Conservation (phyloP, 23 red algal genomes). For the Pyropia haitanensis region DNA sequence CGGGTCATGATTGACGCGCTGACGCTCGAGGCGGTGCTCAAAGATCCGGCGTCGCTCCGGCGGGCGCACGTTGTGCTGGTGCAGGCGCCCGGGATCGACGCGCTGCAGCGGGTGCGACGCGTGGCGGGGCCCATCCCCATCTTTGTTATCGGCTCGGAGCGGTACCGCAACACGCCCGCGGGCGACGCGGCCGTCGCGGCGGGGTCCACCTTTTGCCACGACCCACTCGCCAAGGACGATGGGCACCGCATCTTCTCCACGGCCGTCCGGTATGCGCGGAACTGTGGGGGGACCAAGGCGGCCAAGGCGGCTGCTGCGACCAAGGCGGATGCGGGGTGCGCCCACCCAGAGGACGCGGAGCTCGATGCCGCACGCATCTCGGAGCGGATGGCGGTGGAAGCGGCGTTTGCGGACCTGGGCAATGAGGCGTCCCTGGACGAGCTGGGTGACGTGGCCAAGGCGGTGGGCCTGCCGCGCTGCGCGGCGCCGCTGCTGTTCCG, state of each 20-base stretch:
- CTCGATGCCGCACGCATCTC: slow-evolving; percentile 1
- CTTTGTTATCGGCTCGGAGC: slow-evolving; percentile 28
- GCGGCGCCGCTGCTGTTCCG: slow-evolving; percentile 34
- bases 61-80: slow-evolving; percentile 24
- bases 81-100: slow-evolving; percentile 35
- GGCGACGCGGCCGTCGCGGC: slow-evolving; percentile 5
- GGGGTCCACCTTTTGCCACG: slow-evolving; percentile 23
- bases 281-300: slow-evolving; percentile 13
- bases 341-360: slow-evolving; percentile 23
- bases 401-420: slow-evolving; percentile 35
- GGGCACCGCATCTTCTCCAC: slow-evolving; percentile 13
- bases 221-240: slow-evolving; percentile 15
- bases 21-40: slow-evolving; percentile 10
- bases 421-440: slow-evolving; percentile 24
- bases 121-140: slow-evolving; percentile 6
- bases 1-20: slow-evolving; percentile 42
- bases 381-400: slow-evolving; percentile 30
- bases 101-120: slow-evolving; percentile 7
- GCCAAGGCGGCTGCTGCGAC: slow-evolving; percentile 1
- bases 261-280: slow-evolving; percentile 20
- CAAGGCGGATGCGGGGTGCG: slow-evolving; percentile 15
- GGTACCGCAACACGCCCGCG: slow-evolving; percentile 29
- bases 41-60: slow-evolving; percentile 20
- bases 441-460: slow-evolving; percentile 16
- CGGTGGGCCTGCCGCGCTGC: slow-evolving; percentile 40